Base-by-base conservation (phyloP, 257 asterid genomes). In the Scutellaria baicalensis region DNA sequence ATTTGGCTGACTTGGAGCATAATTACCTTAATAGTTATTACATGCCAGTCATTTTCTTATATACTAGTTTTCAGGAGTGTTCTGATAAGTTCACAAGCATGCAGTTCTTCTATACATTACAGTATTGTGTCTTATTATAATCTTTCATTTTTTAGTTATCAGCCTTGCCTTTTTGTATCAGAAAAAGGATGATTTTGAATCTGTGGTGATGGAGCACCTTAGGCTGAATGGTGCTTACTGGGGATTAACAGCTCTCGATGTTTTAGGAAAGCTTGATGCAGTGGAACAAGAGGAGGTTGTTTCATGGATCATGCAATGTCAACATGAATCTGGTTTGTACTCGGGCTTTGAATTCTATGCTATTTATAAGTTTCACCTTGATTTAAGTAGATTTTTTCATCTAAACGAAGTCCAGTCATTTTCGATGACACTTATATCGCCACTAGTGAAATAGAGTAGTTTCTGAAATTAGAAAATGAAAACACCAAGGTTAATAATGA, bases 211-310 rank as follows among this genome's bases (percentile, higher is more conserved):
- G 96, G 96, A 93, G 80, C 99, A 93, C 86, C 75, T 93, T 43
- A 75, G 99, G 39, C 16, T 93, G 43, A 91, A 87, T 73, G 99
- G 99, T 27, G 96, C 96, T 42, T 93, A 93, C 64, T 93, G 99
- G 99, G 99, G 97, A 68, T 86, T 93, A 84, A 82, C 96, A 20
- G 79, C 99, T 59, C 95, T 93, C 72, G 97, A 91, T 81, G 74
- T 93, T 20, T 70, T 84, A 57, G 96, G 95, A 59, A 89, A 84
- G 89, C 91, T 94, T 68, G 73, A 78, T 67, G 78, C 75, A 0
- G 97, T 89, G 40, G 96, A 94, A 72, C 84, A 82, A 84, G 86
- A 87, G 45, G 93, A 94, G 70, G 87, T 91, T 77, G 72, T 88
- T 75, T 74, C 95, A 39, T 94, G 96, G 97, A 38, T 94, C 80